These are phyloP conservation scores for Rhizophagus sp. DNA, from an alignment of 192 early-diverging fungal species.

Conservation along the genomic window DNA sequence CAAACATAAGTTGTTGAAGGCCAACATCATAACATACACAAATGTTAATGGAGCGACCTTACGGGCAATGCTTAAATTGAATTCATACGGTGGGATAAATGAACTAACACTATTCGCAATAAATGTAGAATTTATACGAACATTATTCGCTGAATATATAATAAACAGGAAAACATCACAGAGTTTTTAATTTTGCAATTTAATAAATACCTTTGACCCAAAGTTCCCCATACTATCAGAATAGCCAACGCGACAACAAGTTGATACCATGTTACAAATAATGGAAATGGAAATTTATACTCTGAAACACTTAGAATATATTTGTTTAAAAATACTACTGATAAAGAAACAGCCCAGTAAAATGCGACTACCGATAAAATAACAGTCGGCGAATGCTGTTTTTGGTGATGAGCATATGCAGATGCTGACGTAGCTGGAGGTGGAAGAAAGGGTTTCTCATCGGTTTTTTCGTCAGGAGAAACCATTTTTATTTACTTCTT, in stretches of 20 bases:
- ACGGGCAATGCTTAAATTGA: constrained; percentile 51
- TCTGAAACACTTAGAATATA: constrained; percentile 60
- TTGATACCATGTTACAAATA: constrained; percentile 70
- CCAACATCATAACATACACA: constrained; percentile 67
- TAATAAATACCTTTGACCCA: constrained; percentile 53
- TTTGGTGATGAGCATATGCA: constrained; percentile 22
- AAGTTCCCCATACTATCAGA: constrained; percentile 53
- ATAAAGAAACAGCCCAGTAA: constrained; percentile 61
- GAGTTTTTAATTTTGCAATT: neutral
- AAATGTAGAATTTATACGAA: no score
- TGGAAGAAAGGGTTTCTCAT: constrained; percentile 44
- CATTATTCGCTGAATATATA: neutral
- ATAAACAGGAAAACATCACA: no score
- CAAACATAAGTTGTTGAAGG: constrained; percentile 66
- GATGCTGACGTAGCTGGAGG: constrained; percentile 34
- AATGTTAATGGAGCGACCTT: constrained; percentile 59
- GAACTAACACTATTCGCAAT: constrained; percentile 36
- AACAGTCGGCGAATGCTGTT: constrained; percentile 39
- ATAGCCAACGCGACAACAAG: constrained; percentile 58
- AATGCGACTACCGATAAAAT: constrained; percentile 59
- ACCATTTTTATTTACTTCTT: constrained; percentile 6
- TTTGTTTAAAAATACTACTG: constrained; percentile 71
- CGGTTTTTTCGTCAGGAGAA: constrained; percentile 36
- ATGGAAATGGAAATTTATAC: constrained; percentile 64
- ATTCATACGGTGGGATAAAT: constrained; percentile 67